Percentiles rank a stretch among this genome's conserved stretches.
phyloP scores from a whole-genome alignment of 257 asterid genomes.

The Jasminum sambac region DNA sequence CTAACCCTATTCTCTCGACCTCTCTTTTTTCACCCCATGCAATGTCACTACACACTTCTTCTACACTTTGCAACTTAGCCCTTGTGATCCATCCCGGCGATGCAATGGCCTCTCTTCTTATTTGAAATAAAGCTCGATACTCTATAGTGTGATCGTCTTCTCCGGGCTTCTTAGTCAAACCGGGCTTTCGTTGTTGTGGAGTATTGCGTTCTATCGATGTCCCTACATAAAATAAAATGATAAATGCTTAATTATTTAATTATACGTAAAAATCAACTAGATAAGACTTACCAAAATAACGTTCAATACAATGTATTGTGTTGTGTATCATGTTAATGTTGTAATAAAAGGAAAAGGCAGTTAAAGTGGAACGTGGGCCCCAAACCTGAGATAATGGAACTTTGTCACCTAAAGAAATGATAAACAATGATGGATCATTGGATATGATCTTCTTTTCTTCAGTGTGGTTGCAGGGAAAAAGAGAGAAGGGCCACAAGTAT shows the following conservation, averaged over 20 bases:
- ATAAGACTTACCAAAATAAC: background rate
- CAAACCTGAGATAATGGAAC: slow-evolving; percentile 39
- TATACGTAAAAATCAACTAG: background rate
- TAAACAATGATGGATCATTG: slow-evolving; percentile 33
- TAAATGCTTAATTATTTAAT: background rate
- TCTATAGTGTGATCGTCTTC: slow-evolving; percentile 39
- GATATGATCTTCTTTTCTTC: slow-evolving; percentile 14
- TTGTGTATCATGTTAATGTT: background rate
- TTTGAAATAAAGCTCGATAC: slow-evolving; percentile 29
- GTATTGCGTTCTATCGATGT: slow-evolving; percentile 7
- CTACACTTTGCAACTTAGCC: slow-evolving; percentile 68
- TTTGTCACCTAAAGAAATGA: slow-evolving; percentile 37
- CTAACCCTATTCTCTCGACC: slow-evolving; percentile 55
- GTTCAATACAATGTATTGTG: background rate
- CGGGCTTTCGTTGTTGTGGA: slow-evolving; percentile 30
- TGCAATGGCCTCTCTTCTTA: slow-evolving; percentile 35
- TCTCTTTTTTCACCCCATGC: slow-evolving; percentile 81
- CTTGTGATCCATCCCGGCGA: slow-evolving; percentile 46
- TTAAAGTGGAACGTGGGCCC: slow-evolving; percentile 51
- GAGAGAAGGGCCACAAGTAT: slow-evolving; percentile 30
- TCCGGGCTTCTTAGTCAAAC: slow-evolving; percentile 37
- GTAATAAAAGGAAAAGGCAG: slow-evolving; percentile 21
- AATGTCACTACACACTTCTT: slow-evolving; percentile 71
- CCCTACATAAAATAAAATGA: background rate
- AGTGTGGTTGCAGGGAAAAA: slow-evolving; percentile 21